phyloP scores from a whole-genome alignment of 1,284 basidiomycete species.

The Sporisorium scitamineum region DNA sequence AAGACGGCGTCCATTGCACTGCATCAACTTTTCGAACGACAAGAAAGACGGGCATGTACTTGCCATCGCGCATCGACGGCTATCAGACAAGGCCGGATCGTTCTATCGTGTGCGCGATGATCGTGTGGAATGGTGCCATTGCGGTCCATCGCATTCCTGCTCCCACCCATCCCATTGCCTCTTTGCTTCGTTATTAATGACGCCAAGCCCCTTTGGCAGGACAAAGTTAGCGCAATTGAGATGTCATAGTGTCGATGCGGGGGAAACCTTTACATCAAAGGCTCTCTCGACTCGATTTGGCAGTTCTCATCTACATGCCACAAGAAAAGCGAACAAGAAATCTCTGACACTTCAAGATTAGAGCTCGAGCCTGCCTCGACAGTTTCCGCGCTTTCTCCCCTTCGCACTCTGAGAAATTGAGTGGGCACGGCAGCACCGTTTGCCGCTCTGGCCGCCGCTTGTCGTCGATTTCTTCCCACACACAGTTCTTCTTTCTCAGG shows the following conservation, averaged over 20 bases:
- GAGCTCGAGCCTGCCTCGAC: background rate
- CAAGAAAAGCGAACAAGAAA: background rate
- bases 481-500: background rate
- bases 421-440: background rate
- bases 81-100: background rate
- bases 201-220: background rate
- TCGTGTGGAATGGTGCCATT: constrained; percentile 2
- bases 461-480: background rate
- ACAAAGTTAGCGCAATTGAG: background rate
- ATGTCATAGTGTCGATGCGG: constrained; percentile 3
- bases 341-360: background rate
- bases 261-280: constrained; percentile 10
- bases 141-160: background rate
- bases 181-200: background rate
- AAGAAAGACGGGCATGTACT: background rate
- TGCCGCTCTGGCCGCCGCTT: constrained; percentile 6
- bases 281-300: constrained; percentile 10
- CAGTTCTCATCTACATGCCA: constrained; percentile 2
- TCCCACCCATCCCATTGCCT: background rate
- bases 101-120: background rate
- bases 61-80: background rate
- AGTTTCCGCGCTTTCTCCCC: constrained; percentile 1
- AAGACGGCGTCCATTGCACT: too few relatives aligned
- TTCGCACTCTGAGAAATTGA: background rate
- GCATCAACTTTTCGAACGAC: background rate